Conservation (phyloP, 257 asterid genomes). For the Nicotiana undulata region DNA sequence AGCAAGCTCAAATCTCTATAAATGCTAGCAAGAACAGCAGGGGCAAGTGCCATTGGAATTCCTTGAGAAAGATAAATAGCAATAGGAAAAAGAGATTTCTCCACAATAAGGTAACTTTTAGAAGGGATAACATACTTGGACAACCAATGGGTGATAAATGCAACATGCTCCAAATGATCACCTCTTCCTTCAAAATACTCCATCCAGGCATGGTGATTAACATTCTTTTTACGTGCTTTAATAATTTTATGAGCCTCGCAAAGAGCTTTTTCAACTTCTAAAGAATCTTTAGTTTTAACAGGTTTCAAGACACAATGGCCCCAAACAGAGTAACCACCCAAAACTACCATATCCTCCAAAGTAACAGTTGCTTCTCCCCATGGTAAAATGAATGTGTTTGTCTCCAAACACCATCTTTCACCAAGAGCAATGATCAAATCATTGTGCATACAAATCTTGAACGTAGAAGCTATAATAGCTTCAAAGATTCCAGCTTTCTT, state of each 20-base stretch:
- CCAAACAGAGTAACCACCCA: slow-evolving; percentile 17
- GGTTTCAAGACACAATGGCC: slow-evolving; percentile 2
- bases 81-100: neutral
- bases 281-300: neutral
- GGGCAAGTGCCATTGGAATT: neutral
- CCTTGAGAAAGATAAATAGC: slow-evolving; percentile 4
- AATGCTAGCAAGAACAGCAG: slow-evolving; percentile 12
- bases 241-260: neutral
- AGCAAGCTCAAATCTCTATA: slow-evolving; percentile 15
- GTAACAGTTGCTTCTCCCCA: slow-evolving; percentile 20
- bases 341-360: slow-evolving; percentile 17
- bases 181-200: neutral
- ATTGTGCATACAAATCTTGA: neutral
- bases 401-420: slow-evolving; percentile 11
- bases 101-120: neutral
- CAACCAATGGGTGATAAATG: slow-evolving; percentile 11
- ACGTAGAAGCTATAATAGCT: slow-evolving; percentile 9
- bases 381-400: slow-evolving; percentile 12
- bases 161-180: slow-evolving; percentile 4
- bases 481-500: slow-evolving; percentile 12
- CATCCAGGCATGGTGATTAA: neutral
- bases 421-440: slow-evolving; percentile 7
- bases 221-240: neutral
- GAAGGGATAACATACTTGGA: neutral
- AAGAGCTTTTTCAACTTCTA: neutral